Evolutionary conservation across 805 yeast genomes (phyloP), one percentile per base, ranked within the genome.

Genomic region (Komagataella kurtzmanii): DNA sequence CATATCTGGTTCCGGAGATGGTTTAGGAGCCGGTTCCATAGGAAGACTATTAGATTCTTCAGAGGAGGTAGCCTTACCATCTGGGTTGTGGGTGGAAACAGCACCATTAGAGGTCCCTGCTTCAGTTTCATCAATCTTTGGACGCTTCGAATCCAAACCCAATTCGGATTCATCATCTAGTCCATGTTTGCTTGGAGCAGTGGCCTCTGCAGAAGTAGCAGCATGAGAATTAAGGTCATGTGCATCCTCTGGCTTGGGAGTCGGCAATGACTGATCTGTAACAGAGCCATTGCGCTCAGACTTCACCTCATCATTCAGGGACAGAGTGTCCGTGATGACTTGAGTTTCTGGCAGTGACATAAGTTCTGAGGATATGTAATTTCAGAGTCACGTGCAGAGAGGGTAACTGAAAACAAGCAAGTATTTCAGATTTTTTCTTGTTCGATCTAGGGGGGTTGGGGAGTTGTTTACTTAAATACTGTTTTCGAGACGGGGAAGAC

Each of bases 1-100:
- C 82, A 82, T 76, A 59, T 83, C 89, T 0, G 90, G 88, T 61
- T 84, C 89, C 3, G 73, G 61, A 1, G 85, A 78, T 1, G 93
- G 93, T 53, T 79, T 76, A 10, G 93, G 90, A 3, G 90, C 91
- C 2, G 93, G 88, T 12, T 60, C 66, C 64, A 68, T 61, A 7
- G 62, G 66, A 36, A 55, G 55, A n/a, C 54, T 2, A 56, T 59
- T 4, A 59, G 61, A 12, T 58, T 58, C 17, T 61, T 59, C 1
- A 55, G 40, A 30, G 3, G 40, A 10, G 5, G 6, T 30, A 30
- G 40, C 40, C 14, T 10, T 30, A 3, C 4, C 12, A 10, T 30
- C 40, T 30, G 12, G 40, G 4, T 30, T 30, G 14, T 30, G 40
- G 12, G 40, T 30, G 40, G 3, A 8, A 10, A 30, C 14, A 8